Percentiles rank a stretch among this genome's conserved stretches.
These are phyloP conservation scores for Purpureocillium takamizusanense DNA, from an alignment of 2,329 filamentous ascomycete genomes.

Conservation along the genomic window DNA sequence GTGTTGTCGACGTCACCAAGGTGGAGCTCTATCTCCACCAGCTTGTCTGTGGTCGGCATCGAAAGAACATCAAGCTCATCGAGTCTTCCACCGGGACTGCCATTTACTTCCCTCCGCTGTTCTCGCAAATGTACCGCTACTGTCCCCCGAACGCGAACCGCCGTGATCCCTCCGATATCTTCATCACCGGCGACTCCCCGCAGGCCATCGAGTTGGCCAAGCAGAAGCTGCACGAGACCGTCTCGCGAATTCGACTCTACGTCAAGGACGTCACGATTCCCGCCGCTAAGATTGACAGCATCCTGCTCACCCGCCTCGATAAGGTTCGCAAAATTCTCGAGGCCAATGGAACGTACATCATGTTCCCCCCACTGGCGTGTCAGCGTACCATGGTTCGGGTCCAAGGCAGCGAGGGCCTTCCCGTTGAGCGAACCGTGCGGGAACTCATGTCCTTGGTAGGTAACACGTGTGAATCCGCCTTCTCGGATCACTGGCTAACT, in stretches of 20 bases:
- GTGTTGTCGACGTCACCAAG: conserved; percentile 68
- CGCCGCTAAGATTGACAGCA: conserved; percentile 87
- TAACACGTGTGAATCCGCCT: conserved; percentile 11
- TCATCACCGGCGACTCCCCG: conserved; percentile 83
- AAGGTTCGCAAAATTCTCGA: conserved; percentile 98
- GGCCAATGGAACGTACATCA: conserved; percentile 87
- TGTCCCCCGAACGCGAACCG: conserved; percentile 72
- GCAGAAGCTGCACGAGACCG: conserved; percentile 80
- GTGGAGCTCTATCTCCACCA: conserved; percentile 85
- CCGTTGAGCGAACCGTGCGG: conserved; percentile 88
- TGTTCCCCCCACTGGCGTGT: conserved; percentile 81
- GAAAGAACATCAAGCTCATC: conserved; percentile 97
- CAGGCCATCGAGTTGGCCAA: conserved; percentile 84
- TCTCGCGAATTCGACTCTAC: conserved; percentile 70
- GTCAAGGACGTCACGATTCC: conserved; percentile 90
- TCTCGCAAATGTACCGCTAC: conserved; percentile 86
- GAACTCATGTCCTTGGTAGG: conserved; percentile 90
- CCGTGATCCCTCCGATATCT: conserved; percentile 81
- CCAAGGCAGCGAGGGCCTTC: conserved; percentile 85
- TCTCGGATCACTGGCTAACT: conserved; percentile 14
- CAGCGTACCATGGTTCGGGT: conserved; percentile 79
- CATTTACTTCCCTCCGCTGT: conserved; percentile 95
- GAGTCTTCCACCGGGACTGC: conserved; percentile 92
- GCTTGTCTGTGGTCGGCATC: conserved; percentile 82
- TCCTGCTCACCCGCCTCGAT: conserved; percentile 81